Percentiles rank a stretch among this genome's conserved stretches.
Evolutionary conservation across 2,329 filamentous ascomycete species (phyloP).

Genomic region (Fusarium sp.): DNA sequence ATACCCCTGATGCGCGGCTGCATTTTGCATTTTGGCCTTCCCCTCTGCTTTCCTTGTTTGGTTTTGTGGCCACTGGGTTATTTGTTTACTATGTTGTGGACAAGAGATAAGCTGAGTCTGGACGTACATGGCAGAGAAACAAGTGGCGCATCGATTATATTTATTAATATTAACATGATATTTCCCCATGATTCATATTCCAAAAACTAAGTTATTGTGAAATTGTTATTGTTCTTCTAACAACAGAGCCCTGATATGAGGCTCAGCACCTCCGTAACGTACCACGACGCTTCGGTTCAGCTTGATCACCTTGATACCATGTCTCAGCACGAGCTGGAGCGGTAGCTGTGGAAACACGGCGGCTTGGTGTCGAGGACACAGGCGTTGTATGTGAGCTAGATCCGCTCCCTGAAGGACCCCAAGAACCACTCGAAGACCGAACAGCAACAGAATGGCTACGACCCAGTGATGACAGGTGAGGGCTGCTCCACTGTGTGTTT

Average conservation of each 20-base stretch:
- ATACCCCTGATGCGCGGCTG: background rate
- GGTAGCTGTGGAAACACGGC: background rate
- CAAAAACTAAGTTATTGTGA: background rate
- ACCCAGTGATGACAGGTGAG: accelerated
- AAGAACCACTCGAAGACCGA: background rate
- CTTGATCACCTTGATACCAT: background rate
- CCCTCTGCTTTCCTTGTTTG: accelerated
- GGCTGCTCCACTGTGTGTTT: accelerated
- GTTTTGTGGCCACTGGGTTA: background rate
- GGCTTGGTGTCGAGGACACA: accelerated
- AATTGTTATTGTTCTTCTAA: accelerated
- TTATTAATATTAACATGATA: accelerated
- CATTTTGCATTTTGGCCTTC: background rate
- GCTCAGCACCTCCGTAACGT: background rate
- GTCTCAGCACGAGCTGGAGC: background rate
- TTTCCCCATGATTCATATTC: background rate
- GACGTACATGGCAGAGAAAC: too few relatives aligned
- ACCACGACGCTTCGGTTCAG: background rate
- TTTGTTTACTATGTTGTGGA: accelerated
- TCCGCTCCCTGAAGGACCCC: accelerated
- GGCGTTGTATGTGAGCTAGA: too few relatives aligned
- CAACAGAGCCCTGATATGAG: accelerated
- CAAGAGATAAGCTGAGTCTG: too few relatives aligned
- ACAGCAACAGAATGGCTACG: background rate
- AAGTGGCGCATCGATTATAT: accelerated